phyloP scores from a whole-genome alignment of 2,329 filamentous ascomycete genomes.

The Epichloe bromicola region DNA sequence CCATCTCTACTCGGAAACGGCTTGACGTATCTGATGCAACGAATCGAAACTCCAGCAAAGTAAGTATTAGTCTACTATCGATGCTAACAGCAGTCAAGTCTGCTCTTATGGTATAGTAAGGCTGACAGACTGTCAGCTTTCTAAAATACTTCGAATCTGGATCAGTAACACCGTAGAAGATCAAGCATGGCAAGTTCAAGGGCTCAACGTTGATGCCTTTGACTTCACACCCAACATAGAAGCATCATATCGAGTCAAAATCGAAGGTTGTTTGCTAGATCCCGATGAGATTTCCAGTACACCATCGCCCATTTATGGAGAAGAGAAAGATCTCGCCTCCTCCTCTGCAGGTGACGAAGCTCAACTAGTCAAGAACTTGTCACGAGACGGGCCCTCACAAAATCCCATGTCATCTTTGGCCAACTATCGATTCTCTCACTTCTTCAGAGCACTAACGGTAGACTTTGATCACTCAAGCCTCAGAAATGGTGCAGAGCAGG shows the following conservation, averaged over 20 bases:
- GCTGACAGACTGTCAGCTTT: constrained; percentile 36
- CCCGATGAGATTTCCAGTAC: constrained; percentile 34
- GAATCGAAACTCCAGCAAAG: constrained; percentile 51
- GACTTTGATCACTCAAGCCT: constrained; percentile 54
- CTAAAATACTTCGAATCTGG: constrained; percentile 82
- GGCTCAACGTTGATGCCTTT: constrained; percentile 59
- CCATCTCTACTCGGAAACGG: constrained; percentile 86
- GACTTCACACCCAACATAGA: constrained; percentile 69
- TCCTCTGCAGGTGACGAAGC: neutral
- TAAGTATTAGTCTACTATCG: constrained; percentile 14
- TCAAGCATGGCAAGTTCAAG: constrained; percentile 76
- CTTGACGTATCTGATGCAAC: constrained; percentile 50
- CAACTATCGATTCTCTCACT: constrained; percentile 55
- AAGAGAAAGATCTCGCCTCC: neutral
- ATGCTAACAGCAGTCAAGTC: neutral
- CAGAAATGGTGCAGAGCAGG: constrained; percentile 40
- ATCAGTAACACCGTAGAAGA: constrained; percentile 90
- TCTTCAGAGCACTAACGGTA: constrained; percentile 69
- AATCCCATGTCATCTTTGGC: constrained; percentile 11
- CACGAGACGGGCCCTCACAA: constrained; percentile 33
- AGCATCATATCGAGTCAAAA: constrained; percentile 78
- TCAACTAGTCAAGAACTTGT: constrained; percentile 19
- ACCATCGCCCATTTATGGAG: neutral
- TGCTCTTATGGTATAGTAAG: neutral
- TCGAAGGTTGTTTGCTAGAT: constrained; percentile 75